phyloP scores from a whole-genome alignment of 2,329 filamentous ascomycete genomes.

The Ceratocystis alfenasii region DNA sequence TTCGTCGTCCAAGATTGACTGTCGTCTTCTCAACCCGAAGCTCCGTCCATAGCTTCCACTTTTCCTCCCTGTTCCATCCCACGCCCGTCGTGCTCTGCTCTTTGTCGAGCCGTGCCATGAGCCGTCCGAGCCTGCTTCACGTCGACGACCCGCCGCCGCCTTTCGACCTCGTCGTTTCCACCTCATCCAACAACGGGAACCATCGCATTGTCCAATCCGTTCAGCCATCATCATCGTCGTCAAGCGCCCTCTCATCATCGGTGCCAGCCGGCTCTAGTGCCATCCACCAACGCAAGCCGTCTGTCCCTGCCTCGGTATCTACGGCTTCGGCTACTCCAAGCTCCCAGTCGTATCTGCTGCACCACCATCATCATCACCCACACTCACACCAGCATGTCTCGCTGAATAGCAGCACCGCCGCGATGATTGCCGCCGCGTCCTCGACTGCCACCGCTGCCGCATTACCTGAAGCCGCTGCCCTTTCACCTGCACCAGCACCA shows the following conservation, averaged over 20 bases:
- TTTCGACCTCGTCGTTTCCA: constrained; percentile 16
- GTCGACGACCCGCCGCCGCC: constrained; percentile 20
- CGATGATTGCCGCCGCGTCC: constrained; percentile 9
- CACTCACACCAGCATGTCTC: not conserved
- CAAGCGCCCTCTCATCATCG: not conserved
- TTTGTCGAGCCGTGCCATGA: constrained; percentile 11
- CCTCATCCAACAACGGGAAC: not conserved
- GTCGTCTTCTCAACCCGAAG: too few relatives aligned
- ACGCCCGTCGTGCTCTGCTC: not conserved
- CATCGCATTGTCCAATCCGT: not conserved
- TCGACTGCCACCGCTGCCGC: constrained; percentile 6
- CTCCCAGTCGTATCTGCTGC: not conserved
- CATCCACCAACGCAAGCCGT: constrained; percentile 1
- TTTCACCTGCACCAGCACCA: not conserved
- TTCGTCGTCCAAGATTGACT: too few relatives aligned
- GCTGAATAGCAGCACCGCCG: constrained; percentile 4
- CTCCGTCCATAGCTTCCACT: too few relatives aligned
- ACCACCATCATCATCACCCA: not conserved
- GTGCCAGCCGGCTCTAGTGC: not conserved
- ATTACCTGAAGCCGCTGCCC: not conserved
- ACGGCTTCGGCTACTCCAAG: not conserved
- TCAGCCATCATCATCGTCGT: not conserved
- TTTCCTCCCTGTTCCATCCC: not conserved
- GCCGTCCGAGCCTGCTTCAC: constrained; percentile 12
- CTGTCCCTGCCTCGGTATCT: not conserved